phyloP scores from a whole-genome alignment of 2,329 filamentous ascomycete species.

The Phyllosticta citrichinensis region DNA sequence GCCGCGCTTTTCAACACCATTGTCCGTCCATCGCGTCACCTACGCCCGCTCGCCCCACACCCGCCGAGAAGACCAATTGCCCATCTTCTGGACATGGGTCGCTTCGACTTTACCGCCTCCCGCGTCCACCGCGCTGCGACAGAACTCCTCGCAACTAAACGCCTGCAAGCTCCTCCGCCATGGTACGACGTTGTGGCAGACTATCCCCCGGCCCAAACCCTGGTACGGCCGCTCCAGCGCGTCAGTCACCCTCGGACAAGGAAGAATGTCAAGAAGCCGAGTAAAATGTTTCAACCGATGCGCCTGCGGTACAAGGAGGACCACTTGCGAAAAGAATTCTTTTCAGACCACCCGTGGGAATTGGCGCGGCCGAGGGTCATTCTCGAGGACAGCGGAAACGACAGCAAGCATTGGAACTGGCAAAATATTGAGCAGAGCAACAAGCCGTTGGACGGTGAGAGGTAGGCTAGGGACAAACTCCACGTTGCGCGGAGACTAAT shows the following conservation, averaged over 20 bases:
- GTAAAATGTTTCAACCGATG: conserved; percentile 71
- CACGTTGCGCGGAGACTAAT: neutral
- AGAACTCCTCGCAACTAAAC: conserved; percentile 34
- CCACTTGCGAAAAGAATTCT: conserved; percentile 69
- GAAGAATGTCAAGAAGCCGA: conserved; percentile 50
- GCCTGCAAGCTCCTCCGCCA: conserved; percentile 34
- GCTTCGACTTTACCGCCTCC: conserved; percentile 41
- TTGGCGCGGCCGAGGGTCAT: conserved; percentile 78
- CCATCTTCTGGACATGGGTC: conserved; percentile 33
- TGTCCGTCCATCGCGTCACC: conserved; percentile 17
- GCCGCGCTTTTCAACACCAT: conserved; percentile 15
- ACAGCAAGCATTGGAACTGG: conserved; percentile 70
- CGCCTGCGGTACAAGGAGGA: conserved; percentile 76
- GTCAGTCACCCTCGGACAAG: conserved; percentile 18
- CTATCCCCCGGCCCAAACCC: conserved; percentile 50
- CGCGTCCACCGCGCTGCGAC: conserved; percentile 44
- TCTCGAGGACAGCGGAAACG: conserved; percentile 76
- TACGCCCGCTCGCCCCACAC: neutral
- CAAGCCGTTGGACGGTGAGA: conserved; percentile 72
- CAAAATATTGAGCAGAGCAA: conserved; percentile 64
- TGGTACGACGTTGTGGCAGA: conserved; percentile 49
- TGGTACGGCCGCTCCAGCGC: conserved; percentile 43
- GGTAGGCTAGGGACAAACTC: conserved; percentile 39
- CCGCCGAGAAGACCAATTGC: neutral
- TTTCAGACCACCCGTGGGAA: conserved; percentile 94